These are phyloP conservation scores for Phalaenopsis hybrid DNA, from an alignment of 116 monocot genomes.

Conservation along the genomic window DNA sequence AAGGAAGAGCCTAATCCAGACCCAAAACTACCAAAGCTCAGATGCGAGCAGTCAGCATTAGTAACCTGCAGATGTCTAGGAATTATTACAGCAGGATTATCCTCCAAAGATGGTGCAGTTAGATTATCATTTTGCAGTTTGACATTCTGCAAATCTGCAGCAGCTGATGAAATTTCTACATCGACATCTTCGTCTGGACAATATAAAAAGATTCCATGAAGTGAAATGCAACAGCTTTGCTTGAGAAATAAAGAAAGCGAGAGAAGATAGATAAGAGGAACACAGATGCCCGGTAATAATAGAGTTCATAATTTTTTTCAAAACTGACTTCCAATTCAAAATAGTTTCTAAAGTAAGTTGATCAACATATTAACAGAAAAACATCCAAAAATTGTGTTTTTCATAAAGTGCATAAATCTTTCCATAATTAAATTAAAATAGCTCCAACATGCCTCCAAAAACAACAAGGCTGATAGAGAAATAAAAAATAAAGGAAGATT, in stretches of 20 bases:
- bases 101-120: constrained; percentile 26
- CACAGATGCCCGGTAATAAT: background rate
- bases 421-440: background rate
- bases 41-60: constrained; percentile 71
- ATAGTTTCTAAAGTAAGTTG: background rate
- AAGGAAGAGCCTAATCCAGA: constrained; percentile 50
- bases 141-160: constrained; percentile 52
- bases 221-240: background rate
- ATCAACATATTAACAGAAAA: background rate
- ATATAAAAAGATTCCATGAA: background rate
- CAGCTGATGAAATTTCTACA: constrained; percentile 41
- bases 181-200: constrained; percentile 41
- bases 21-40: constrained; percentile 96
- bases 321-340: background rate
- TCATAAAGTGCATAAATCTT: background rate
- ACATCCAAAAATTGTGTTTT: background rate
- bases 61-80: constrained; percentile 85
- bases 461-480: background rate
- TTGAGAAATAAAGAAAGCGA: background rate
- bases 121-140: constrained; percentile 51
- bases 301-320: background rate
- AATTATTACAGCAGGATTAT: constrained; percentile 83
- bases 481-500: background rate
- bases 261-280: background rate
- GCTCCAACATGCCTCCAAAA: background rate